These are phyloP conservation scores for Shiraia bambusicola DNA, from an alignment of 2,329 filamentous ascomycete species.

Conservation along the genomic window DNA sequence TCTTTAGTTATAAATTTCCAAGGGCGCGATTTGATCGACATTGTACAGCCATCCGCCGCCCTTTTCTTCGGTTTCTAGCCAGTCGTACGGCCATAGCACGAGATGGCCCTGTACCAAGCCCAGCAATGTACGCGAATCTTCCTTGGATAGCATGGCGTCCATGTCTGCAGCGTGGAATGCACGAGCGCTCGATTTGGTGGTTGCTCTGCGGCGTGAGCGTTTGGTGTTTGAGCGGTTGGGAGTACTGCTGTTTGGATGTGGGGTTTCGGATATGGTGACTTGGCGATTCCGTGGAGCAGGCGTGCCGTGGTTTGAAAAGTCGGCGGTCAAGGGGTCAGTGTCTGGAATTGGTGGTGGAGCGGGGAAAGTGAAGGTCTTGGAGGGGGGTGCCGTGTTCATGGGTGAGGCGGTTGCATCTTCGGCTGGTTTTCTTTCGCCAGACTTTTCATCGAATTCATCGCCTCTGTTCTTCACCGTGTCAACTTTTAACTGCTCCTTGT, in stretches of 20 bases:
- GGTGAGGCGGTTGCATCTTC: slow-evolving; percentile 37
- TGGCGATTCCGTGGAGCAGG: slow-evolving; percentile 31
- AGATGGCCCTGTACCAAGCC: slow-evolving; percentile 82
- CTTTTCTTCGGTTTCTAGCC: slow-evolving; percentile 79
- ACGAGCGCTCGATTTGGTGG: slow-evolving; percentile 68
- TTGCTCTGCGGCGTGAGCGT: slow-evolving; percentile 63
- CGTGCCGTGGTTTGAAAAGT: slow-evolving; percentile 5
- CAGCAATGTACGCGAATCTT: slow-evolving; percentile 79
- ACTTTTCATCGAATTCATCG: slow-evolving; percentile 35
- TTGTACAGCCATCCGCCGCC: slow-evolving; percentile 97
- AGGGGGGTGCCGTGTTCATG: slow-evolving; percentile 23
- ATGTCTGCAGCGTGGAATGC: slow-evolving; percentile 70
- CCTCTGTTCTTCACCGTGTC: slow-evolving; percentile 20
- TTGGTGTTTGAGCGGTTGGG: slow-evolving; percentile 21
- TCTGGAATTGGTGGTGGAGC: slow-evolving; percentile 38
- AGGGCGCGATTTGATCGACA: slow-evolving; percentile 89
- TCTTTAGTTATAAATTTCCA: slow-evolving; percentile 74
- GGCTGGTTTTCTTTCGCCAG: slow-evolving; percentile 19
- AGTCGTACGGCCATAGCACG: slow-evolving; percentile 93
- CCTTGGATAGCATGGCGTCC: slow-evolving; percentile 61
- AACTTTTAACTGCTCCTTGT: slow-evolving; percentile 18
- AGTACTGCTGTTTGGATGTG: slow-evolving; percentile 7
- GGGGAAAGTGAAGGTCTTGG: slow-evolving; percentile 34
- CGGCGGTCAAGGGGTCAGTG: slow-evolving; percentile 12
- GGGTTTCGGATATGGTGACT: slow-evolving; percentile 41